phyloP scores from a whole-genome alignment of 2,329 filamentous ascomycete genomes.

The Botrytis pseudocinerea region DNA sequence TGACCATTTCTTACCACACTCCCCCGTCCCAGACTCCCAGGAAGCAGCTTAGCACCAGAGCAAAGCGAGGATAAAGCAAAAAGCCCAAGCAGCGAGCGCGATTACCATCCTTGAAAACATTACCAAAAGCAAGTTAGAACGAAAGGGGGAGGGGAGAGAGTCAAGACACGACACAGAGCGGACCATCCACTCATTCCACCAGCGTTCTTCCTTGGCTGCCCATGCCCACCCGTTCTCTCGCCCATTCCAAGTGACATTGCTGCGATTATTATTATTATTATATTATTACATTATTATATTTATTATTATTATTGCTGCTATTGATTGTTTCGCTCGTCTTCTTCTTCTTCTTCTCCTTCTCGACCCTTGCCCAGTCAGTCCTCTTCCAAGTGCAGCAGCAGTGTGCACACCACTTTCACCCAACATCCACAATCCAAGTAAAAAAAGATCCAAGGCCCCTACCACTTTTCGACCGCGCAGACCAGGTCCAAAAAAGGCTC shows the following conservation, averaged over 20 bases:
- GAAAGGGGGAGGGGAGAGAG: neutral
- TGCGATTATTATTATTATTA: neutral
- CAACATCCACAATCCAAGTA: neutral
- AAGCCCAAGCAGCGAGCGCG: slow-evolving; percentile 15
- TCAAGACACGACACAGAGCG: neutral
- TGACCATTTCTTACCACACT: slow-evolving; percentile 20
- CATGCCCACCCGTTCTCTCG: neutral
- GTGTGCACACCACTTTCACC: neutral
- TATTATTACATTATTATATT: neutral
- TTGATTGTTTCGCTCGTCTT: too few relatives aligned
- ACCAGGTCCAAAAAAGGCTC: slow-evolving; percentile 14
- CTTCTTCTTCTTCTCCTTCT: too few relatives aligned
- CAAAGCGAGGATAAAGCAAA: slow-evolving; percentile 11
- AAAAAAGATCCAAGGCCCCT: slow-evolving; percentile 15
- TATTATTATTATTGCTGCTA: neutral
- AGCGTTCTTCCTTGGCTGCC: slow-evolving; percentile 13
- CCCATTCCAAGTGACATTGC: neutral
- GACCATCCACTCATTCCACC: slow-evolving; percentile 3
- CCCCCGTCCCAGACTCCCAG: neutral
- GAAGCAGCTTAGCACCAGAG: neutral
- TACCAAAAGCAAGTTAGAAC: neutral
- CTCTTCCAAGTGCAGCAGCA: neutral
- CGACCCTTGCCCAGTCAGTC: neutral
- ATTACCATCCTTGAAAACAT: neutral
- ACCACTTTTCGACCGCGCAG: slow-evolving; percentile 9